Evolutionary conservation across 1,284 basidiomycete species (phyloP).

Genomic region (Exsudoporus floridanus): DNA sequence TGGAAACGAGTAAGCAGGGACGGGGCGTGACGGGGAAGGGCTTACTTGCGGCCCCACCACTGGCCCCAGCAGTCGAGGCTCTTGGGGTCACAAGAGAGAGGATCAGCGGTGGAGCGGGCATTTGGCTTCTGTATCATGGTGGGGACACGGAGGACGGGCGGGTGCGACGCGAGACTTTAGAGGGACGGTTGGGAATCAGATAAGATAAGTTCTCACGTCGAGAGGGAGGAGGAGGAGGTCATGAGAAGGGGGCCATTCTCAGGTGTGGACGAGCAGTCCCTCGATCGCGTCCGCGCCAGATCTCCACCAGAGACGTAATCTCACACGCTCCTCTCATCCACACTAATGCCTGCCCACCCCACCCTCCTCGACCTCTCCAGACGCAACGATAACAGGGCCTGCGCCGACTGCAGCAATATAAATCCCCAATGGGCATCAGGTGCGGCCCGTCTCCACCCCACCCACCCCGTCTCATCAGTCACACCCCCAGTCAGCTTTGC

Average conservation of each 20-base stretch:
- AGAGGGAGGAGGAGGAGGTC: constrained; percentile 10
- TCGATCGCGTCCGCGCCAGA: neutral
- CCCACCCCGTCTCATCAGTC: neutral
- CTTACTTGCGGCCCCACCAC: constrained; percentile 56
- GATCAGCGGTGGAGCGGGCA: constrained; percentile 35
- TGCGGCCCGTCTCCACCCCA: constrained; percentile 27
- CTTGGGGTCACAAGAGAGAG: constrained; percentile 35
- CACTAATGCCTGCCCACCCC: neutral
- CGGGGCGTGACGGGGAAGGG: no score
- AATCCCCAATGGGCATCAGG: constrained; percentile 92
- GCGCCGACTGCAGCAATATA: constrained; percentile 80
- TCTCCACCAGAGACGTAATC: neutral
- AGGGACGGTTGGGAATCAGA: constrained; percentile 26
- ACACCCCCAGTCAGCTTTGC: constrained; percentile 63
- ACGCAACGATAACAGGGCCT: constrained; percentile 74
- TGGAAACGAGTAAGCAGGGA: neutral
- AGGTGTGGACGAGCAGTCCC: neutral
- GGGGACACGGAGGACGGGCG: neutral
- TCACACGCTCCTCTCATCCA: neutral
- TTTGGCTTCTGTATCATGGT: constrained; percentile 63
- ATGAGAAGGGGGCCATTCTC: constrained; percentile 19
- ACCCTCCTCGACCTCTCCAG: constrained; percentile 75
- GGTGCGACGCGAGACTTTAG: constrained; percentile 23
- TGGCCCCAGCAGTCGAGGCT: constrained; percentile 54
- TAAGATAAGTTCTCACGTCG: constrained; percentile 38